Conservation (phyloP, 2,329 filamentous ascomycete genomes). For the Cadophora gregata region DNA sequence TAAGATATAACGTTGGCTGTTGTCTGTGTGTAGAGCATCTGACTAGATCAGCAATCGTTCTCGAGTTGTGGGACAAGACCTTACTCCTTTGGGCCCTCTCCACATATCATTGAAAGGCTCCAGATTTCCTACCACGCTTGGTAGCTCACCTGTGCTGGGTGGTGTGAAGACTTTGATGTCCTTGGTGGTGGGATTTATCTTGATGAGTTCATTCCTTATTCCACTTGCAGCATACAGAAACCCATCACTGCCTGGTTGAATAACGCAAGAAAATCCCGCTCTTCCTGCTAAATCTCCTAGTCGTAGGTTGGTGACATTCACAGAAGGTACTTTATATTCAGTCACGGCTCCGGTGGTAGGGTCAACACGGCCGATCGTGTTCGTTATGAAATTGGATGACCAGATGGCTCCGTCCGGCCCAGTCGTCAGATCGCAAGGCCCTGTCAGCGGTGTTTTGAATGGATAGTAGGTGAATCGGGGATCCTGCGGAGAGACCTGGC, state of each 20-base stretch:
- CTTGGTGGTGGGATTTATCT: constrained; percentile 1
- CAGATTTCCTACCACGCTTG: neutral
- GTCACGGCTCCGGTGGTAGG: neutral
- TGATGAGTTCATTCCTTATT: neutral
- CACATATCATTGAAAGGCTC: constrained; percentile 1
- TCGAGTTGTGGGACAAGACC: neutral
- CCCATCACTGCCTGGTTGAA: constrained; percentile 5
- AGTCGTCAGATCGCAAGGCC: neutral
- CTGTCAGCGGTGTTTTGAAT: neutral
- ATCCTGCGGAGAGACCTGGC: neutral
- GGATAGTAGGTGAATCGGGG: constrained; percentile 1
- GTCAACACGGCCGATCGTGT: neutral
- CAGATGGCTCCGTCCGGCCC: neutral
- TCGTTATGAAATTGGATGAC: neutral
- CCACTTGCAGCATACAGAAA: neutral
- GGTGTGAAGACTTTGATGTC: constrained; percentile 7
- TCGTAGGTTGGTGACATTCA: neutral
- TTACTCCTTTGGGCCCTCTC: neutral
- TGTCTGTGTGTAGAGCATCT: neutral
- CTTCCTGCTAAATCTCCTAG: neutral
- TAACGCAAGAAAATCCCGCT: neutral
- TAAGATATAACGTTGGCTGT: neutral
- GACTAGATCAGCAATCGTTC: neutral
- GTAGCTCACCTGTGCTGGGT: neutral
- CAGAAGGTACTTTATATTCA: neutral